Conservation (phyloP, 2,329 filamentous ascomycete species). For the Clarireedia monteithiana region DNA sequence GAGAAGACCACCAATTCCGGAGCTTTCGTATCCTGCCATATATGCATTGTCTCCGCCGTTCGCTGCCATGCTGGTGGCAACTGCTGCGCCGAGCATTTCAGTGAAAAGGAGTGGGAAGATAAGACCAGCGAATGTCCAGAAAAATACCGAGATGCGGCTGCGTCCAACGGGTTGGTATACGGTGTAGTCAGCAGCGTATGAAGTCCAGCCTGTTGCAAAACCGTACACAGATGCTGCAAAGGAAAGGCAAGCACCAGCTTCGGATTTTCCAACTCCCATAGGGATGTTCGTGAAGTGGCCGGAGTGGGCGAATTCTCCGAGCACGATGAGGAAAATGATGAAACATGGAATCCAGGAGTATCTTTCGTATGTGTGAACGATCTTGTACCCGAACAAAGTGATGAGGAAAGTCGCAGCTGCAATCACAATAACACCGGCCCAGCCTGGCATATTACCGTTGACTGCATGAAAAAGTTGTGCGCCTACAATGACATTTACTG, state of each 20-base stretch:
- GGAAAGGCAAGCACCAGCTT: slow-evolving; percentile 55
- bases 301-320: slow-evolving; percentile 60
- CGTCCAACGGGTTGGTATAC: slow-evolving; percentile 64
- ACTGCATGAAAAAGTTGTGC: slow-evolving; percentile 71
- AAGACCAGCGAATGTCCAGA: slow-evolving; percentile 61
- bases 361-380: slow-evolving; percentile 71
- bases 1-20: slow-evolving; percentile 59
- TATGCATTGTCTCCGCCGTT: slow-evolving; percentile 49
- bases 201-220: slow-evolving; percentile 66
- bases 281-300: slow-evolving; percentile 55
- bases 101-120: slow-evolving; percentile 66
- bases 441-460: slow-evolving; percentile 60
- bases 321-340: slow-evolving; percentile 64
- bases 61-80: slow-evolving; percentile 55
- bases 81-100: slow-evolving; percentile 62
- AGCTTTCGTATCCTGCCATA: slow-evolving; percentile 42
- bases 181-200: slow-evolving; percentile 70
- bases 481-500: slow-evolving; percentile 73
- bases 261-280: slow-evolving; percentile 49
- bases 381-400: slow-evolving; percentile 66
- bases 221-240: slow-evolving; percentile 61
- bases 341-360: slow-evolving; percentile 67
- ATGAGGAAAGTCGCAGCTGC: slow-evolving; percentile 59
- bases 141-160: slow-evolving; percentile 55
- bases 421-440: slow-evolving; percentile 68